Base-by-base conservation (phyloP, 495 filamentous ascomycete genomes). In the Neurospora sp. region DNA sequence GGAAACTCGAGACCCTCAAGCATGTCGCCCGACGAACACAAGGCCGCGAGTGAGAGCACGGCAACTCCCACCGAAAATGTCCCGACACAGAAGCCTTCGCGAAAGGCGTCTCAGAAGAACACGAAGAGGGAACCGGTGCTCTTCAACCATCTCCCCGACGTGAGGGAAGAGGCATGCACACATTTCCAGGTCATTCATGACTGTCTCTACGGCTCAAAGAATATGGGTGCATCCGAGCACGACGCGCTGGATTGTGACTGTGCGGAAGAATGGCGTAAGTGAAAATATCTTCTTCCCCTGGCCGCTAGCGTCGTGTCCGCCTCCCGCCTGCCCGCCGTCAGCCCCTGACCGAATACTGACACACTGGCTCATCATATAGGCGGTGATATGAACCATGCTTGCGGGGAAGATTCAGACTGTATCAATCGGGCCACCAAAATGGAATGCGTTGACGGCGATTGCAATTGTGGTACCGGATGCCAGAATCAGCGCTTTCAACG, bases 391-490 rank as follows among this genome's bases (percentile, higher is more conserved):
- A 99, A 99, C 83, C 82, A 90, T 79, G 94, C 96, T 70, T 99
- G 96, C 81, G 96, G 93, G 45, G 93, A 96, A 75, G 94, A 98
- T 82, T 98, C 96, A 21, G 96, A 98, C 81, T 99, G 96, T 81
- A 99, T 99, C 84, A 99, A 99, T 80, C 93, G 96, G 79, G 91
- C 93, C 71, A 98, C 96, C 39, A 97, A 97, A 79, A 97, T 99
- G 86, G 96, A 99, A 82, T 99, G 96, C 80, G 87, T 93, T 24
- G 89, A 90, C 54, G 88, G 89, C 74, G 89, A 91, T 70, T 97
- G 94, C 82, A 90, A 92, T 76, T 99, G 96, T 83, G 95, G 94
- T 48, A 80, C 87, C 39, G 90, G 89, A 54, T 99, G 96, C 80
- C 92, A 95, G 79, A 99, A 99, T 79, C 94, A 97, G 78, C 92